Evolutionary conservation across 768 basidiomycete genomes (phyloP).

Genomic region (Hirschioporus abietinus): DNA sequence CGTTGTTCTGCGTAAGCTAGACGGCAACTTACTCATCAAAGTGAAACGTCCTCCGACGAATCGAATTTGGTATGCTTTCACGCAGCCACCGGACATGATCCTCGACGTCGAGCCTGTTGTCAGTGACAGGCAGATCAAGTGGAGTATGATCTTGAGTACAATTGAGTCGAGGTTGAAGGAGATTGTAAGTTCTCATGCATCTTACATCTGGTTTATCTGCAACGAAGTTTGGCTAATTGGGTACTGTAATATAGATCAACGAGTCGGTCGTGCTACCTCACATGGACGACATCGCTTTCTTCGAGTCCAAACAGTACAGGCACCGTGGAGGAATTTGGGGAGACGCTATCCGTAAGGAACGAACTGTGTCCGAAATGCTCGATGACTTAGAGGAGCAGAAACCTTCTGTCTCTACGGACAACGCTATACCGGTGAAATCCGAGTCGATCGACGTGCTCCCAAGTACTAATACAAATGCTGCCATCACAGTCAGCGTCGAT

Average conservation of each 20-base stretch:
- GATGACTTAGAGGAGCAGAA: not conserved
- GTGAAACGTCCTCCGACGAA: constrained; percentile 94
- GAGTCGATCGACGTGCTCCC: not conserved
- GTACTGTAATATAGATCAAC: constrained; percentile 53
- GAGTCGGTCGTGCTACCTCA: constrained; percentile 95
- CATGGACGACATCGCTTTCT: constrained; percentile 98
- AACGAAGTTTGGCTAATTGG: not conserved
- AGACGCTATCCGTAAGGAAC: constrained; percentile 50
- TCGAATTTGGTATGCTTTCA: constrained; percentile 93
- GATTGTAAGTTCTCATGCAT: constrained; percentile 47
- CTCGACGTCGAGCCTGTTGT: constrained; percentile 91
- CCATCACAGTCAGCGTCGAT: not conserved
- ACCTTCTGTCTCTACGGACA: not conserved
- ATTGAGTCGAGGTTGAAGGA: constrained; percentile 88
- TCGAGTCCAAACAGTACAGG: constrained; percentile 60
- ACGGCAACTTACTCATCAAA: constrained; percentile 85
- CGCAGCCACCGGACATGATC: constrained; percentile 81
- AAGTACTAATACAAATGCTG: not conserved
- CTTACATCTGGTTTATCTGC: not conserved
- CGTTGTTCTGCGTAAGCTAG: constrained; percentile 80
- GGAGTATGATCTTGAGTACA: constrained; percentile 85
- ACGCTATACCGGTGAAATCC: not conserved
- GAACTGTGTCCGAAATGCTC: constrained; percentile 1
- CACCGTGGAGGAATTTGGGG: constrained; percentile 89
- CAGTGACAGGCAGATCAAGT: constrained; percentile 89